Evolutionary conservation across 2,329 filamentous ascomycete genomes (phyloP).

Genomic region (Clonostachys rosea): DNA sequence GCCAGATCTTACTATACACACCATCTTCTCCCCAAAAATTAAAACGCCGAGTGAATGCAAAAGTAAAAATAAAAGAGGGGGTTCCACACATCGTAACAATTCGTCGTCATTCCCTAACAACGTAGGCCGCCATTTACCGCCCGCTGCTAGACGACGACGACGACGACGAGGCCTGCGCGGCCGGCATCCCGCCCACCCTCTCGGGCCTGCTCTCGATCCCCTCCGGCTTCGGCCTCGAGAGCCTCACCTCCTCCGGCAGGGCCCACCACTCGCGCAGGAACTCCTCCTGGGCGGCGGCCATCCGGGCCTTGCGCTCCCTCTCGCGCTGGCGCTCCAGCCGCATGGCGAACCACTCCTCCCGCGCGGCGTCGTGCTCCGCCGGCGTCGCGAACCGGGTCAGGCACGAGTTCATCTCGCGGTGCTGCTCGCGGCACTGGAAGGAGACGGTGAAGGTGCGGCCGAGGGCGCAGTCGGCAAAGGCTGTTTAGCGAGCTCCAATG

Average conservation of each 20-base stretch:
- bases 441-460: constrained; percentile 83
- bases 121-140: neutral
- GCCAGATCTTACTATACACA: no score
- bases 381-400: constrained; percentile 85
- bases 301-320: constrained; percentile 57
- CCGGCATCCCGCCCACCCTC: constrained; percentile 49
- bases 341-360: constrained; percentile 88
- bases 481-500: constrained; percentile 36
- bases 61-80: no score
- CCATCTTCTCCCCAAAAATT: no score
- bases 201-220: constrained; percentile 46
- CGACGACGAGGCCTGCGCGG: constrained; percentile 17
- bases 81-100: no score
- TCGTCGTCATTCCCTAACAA: no score
- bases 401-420: constrained; percentile 87
- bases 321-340: constrained; percentile 66
- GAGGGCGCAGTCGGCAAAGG: constrained; percentile 86
- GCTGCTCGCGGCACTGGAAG: constrained; percentile 76
- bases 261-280: constrained; percentile 67
- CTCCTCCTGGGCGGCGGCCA: constrained; percentile 58
- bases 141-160: neutral
- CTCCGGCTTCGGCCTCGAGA: constrained; percentile 43
- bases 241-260: constrained; percentile 49
- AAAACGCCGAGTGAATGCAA: no score
- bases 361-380: constrained; percentile 78